Conservation (phyloP, 23 red algal genomes). For the Gracilaria caudata region DNA sequence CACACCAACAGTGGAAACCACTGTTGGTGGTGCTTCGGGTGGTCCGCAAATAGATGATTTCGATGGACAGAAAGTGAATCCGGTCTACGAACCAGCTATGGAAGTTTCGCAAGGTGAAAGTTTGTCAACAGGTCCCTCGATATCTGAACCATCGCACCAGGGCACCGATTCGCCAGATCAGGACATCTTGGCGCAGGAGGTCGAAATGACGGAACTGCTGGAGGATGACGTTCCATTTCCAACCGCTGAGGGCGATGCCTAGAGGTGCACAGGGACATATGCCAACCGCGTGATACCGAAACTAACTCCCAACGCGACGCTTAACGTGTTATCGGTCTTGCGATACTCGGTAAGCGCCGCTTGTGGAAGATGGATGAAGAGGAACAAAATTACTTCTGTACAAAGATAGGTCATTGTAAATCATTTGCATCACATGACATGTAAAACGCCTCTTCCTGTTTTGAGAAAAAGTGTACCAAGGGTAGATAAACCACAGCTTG, state of each 20-base stretch:
- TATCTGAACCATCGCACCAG: not conserved
- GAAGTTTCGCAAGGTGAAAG: not conserved
- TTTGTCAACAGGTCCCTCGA: not conserved
- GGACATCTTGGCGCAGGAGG: not conserved
- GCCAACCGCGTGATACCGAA: not conserved
- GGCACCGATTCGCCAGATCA: not conserved
- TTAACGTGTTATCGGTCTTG: not conserved
- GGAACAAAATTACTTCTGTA: not conserved
- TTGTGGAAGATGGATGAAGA: not conserved
- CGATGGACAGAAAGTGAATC: not conserved
- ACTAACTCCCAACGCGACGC: not conserved
- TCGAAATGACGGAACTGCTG: not conserved
- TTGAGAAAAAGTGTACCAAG: not conserved
- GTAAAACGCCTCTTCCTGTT: not conserved
- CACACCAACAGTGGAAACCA: slow-evolving; percentile 8
- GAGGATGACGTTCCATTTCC: slow-evolving; percentile 15
- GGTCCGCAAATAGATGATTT: not conserved
- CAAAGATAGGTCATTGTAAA: not conserved
- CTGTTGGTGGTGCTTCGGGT: not conserved
- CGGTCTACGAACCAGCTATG: not conserved
- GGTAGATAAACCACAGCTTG: not conserved
- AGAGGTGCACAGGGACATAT: not conserved
- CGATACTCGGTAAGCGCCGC: not conserved
- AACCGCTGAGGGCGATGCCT: not conserved
- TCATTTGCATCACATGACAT: too few relatives aligned